These are phyloP conservation scores for Leccinum obscurum DNA, from an alignment of 768 basidiomycete genomes.

Conservation along the genomic window DNA sequence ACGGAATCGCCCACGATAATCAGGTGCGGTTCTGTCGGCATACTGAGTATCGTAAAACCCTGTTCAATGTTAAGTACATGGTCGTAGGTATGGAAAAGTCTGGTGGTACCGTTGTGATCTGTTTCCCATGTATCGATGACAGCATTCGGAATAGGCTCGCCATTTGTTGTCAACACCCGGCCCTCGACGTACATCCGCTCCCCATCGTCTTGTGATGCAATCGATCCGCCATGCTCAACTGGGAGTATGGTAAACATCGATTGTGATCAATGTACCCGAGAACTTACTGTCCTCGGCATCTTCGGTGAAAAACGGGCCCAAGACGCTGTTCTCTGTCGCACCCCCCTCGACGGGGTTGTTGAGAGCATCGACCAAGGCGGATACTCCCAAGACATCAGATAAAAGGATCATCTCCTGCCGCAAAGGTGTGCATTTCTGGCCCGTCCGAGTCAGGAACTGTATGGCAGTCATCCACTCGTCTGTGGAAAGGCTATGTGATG, in stretches of 20 bases:
- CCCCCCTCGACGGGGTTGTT: constrained; percentile 65
- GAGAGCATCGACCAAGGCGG: constrained; percentile 70
- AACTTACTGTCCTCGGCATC: constrained; percentile 69
- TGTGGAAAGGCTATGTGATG: constrained; percentile 53
- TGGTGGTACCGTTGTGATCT: constrained; percentile 53
- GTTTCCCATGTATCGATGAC: constrained; percentile 86
- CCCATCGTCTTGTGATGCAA: constrained; percentile 87
- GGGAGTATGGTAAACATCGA: neutral
- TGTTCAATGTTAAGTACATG: constrained; percentile 3
- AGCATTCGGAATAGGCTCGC: constrained; percentile 63
- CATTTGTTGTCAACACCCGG: constrained; percentile 54
- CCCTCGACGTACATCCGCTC: constrained; percentile 84
- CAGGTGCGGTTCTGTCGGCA: constrained; percentile 51
- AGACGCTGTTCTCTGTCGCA: constrained; percentile 73
- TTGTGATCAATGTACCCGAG: neutral
- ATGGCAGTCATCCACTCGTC: constrained; percentile 87
- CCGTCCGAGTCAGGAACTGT: constrained; percentile 72
- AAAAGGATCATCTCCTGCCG: constrained; percentile 83
- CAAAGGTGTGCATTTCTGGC: constrained; percentile 69
- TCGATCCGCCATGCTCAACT: constrained; percentile 65
- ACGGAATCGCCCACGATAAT: constrained; percentile 69
- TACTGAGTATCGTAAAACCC: constrained; percentile 54
- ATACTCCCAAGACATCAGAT: constrained; percentile 80
- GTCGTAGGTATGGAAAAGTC: constrained; percentile 8
- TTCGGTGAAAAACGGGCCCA: constrained; percentile 82